Base-by-base conservation (phyloP, 2,329 filamentous ascomycete genomes). In the Paecilomyces sp. region DNA sequence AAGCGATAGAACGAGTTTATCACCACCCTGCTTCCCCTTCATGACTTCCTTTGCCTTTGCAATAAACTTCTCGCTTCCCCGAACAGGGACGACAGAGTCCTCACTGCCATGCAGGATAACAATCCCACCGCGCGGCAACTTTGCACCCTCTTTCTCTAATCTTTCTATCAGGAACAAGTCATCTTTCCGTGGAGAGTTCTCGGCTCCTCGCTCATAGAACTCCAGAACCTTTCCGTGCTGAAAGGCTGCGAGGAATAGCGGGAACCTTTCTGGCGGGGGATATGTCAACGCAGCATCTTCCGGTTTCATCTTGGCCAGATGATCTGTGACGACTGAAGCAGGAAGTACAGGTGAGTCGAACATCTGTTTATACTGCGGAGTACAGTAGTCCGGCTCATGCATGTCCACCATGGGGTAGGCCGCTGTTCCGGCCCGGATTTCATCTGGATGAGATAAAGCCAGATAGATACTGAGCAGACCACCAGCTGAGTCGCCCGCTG, bases 391-490 rank as follows among this genome's bases (percentile, higher is more conserved):
- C 0, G 58, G 36, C 0, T 64, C 59, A 1, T 57, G 58, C 34
- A 70, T 55, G 55, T 74, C 68, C 4, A 76, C 41, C 57, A 65
- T 64, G 3, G 75, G 74, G 59, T 76, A 78, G 2, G 67, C 61
- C 4, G 66, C 67, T 1, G 68, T 69, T 1, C 67, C 63, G 0
- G 69, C 72, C 11, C 68, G 65, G 56, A 76, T 72, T 9, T 70
- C 61, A 3, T 62, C 60, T 4, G 71, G 65, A 57, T 72, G 65
- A 3, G 64, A 58, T 9, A 75, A 58, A 1, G 66, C 66, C 6
- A 70, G 61, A 18, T 65, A 65, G 15, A 74, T 53, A 34, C 68
- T 70, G 1, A 74, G 61, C 7, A 68, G 56, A 0, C 72, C 72
- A 5, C 72, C 72, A 0, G 72, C 72, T 1, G 68, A 72, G 9